Evolutionary conservation across 805 yeast species (phyloP).

Genomic region (Yarrowia bubula): DNA sequence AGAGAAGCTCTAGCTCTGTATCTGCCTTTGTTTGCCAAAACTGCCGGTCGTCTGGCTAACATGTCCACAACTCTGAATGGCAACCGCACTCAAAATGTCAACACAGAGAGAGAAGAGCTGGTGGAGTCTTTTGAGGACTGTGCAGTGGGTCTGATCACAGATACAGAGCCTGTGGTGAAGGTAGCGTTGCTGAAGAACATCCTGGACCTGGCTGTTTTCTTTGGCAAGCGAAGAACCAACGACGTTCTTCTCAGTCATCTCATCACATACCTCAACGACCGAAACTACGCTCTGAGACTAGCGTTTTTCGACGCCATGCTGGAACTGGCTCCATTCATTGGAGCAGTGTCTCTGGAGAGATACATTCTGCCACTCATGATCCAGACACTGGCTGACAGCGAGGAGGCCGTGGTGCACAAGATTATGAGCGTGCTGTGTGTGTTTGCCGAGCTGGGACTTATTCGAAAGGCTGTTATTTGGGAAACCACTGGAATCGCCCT

Average conservation of each 20-base stretch:
- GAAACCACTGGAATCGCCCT: conserved; percentile 52
- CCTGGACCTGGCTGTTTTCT: conserved; percentile 72
- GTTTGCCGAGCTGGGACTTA: conserved; percentile 55
- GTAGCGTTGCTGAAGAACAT: conserved; percentile 68
- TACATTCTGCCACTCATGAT: conserved; percentile 80
- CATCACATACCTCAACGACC: conserved; percentile 86
- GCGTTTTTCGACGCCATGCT: conserved; percentile 71
- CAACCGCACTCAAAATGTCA: conserved; percentile 29
- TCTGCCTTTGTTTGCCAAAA: conserved; percentile 67
- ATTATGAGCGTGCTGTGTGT: conserved; percentile 62
- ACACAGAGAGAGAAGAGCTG: conserved; percentile 46
- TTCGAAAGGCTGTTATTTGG: conserved; percentile 52
- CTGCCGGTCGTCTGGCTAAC: conserved; percentile 62
- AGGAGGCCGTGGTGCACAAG: conserved; percentile 72
- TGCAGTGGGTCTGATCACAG: conserved; percentile 66
- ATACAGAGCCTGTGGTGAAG: conserved; percentile 61
- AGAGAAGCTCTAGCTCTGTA: conserved; percentile 69
- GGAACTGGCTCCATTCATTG: conserved; percentile 74
- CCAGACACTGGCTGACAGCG: conserved; percentile 81
- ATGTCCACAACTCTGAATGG: conserved; percentile 37
- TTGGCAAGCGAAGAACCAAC: conserved; percentile 84
- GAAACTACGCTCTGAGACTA: conserved; percentile 61
- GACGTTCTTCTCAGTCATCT: conserved; percentile 86
- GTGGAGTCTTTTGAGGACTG: conserved; percentile 55
- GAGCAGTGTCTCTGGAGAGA: conserved; percentile 78